phyloP scores from a whole-genome alignment of 805 yeast species.

The Myxozyma nipponensis region DNA sequence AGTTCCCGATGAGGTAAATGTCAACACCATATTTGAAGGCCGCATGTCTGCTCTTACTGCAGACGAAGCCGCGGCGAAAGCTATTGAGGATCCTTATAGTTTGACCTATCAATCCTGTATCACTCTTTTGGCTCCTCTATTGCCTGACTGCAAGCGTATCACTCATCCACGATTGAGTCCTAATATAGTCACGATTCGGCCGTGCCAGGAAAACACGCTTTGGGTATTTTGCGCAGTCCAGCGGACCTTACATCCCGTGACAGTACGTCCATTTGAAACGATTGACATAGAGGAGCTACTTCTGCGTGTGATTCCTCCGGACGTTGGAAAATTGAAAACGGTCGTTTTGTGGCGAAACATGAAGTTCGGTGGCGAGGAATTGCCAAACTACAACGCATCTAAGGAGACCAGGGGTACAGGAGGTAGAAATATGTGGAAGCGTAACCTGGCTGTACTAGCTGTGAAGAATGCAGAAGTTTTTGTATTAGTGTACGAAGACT shows the following conservation, averaged over 20 bases:
- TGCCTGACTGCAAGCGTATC: conserved; percentile 23
- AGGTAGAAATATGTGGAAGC: conserved; percentile 26
- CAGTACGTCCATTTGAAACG: conserved; percentile 28
- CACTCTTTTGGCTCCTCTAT: conserved; percentile 20
- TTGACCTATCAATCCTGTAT: conserved; percentile 26
- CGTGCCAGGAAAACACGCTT: conserved; percentile 26
- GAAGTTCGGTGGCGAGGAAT: conserved; percentile 27
- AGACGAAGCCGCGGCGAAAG: conserved; percentile 18
- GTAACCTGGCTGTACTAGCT: conserved; percentile 25
- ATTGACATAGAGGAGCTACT: conserved; percentile 25
- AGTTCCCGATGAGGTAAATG: conserved; percentile 14
- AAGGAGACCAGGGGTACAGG: conserved; percentile 27
- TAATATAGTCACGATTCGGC: conserved; percentile 26
- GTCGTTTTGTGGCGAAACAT: conserved; percentile 28
- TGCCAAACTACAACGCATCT: conserved; percentile 20
- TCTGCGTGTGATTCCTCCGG: conserved; percentile 24
- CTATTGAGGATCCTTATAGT: conserved; percentile 20
- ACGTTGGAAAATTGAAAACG: conserved; percentile 17
- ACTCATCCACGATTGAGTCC: conserved; percentile 28
- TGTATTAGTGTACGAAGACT: conserved; percentile 20
- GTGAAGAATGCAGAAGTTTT: conserved; percentile 28
- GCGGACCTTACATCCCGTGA: conserved; percentile 26
- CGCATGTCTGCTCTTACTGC: conserved; percentile 25
- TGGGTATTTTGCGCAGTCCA: conserved; percentile 27
- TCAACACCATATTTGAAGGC: conserved; percentile 8